Evolutionary conservation across 257 asterid species (phyloP).

Genomic region (Salvia rosmarinus): DNA sequence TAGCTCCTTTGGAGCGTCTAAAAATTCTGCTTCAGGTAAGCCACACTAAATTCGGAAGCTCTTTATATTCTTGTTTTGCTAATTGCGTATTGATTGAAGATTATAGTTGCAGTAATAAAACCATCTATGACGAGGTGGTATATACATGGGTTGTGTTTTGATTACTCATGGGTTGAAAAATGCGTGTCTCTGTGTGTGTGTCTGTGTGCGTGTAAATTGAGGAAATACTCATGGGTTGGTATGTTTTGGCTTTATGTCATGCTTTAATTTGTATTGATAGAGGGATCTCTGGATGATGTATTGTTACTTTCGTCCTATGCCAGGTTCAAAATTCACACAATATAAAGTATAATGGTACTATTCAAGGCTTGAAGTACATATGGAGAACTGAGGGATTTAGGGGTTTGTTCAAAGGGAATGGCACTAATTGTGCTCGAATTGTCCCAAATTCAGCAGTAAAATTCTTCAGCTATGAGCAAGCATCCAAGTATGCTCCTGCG

Average conservation of each 20-base stretch:
- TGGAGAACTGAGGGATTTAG: constrained; percentile 88
- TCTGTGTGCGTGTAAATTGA: too few species aligned
- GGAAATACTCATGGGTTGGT: background rate
- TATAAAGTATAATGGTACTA: constrained; percentile 81
- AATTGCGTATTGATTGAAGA: too few species aligned
- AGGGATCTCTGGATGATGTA: constrained; percentile 12
- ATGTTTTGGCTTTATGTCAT: constrained; percentile 21
- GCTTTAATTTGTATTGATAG: constrained; percentile 3
- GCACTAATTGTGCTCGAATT: constrained; percentile 94
- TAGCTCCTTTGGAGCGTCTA: constrained; percentile 98
- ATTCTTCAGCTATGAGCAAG: constrained; percentile 99
- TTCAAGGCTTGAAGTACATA: constrained; percentile 89
- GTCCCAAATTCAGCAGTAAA: constrained; percentile 97
- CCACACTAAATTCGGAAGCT: background rate
- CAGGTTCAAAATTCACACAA: constrained; percentile 96
- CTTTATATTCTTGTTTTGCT: background rate
- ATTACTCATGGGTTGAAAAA: background rate
- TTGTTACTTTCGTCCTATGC: constrained; percentile 21
- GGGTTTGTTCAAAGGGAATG: constrained; percentile 94
- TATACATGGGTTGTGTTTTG: background rate
- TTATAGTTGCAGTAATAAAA: too few species aligned
- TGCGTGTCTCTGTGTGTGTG: too few species aligned
- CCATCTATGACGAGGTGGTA: background rate
- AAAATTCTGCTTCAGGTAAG: constrained; percentile 93
- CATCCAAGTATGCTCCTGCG: constrained; percentile 74